Percentiles rank a stretch among this genome's conserved stretches.
Evolutionary conservation across 352 stramenopile genomes (phyloP).

Genomic region (Globisporangium emineosum): DNA sequence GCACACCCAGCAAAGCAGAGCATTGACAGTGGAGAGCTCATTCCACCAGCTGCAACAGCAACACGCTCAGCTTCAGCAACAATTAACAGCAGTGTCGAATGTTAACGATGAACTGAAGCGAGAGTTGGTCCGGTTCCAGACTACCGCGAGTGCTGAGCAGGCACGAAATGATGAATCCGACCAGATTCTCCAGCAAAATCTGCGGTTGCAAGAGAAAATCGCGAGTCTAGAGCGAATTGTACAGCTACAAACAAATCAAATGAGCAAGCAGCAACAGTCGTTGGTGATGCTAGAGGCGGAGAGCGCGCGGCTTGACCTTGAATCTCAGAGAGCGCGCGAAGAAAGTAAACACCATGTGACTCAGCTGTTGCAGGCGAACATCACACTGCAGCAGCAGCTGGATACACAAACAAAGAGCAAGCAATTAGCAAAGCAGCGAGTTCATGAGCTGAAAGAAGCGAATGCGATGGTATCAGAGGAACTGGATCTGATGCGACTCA

Average conservation of each 20-base stretch:
- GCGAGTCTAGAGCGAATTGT: conserved; percentile 17
- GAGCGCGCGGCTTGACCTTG: not conserved
- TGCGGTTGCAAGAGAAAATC: conserved; percentile 8
- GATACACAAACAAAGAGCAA: not conserved
- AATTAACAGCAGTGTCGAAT: not conserved
- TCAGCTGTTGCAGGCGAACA: conserved; percentile 32
- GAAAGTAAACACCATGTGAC: conserved; percentile 26
- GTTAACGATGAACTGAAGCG: not conserved
- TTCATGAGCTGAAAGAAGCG: conserved; percentile 15
- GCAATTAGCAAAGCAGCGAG: conserved; percentile 2
- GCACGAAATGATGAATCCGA: not conserved
- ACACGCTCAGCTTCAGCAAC: not conserved
- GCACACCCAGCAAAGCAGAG: not conserved
- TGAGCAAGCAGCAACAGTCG: conserved; percentile 29
- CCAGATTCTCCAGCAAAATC: conserved; percentile 14
- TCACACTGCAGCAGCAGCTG: conserved; percentile 26
- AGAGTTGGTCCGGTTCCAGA: not conserved
- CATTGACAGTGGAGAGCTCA: conserved; percentile 5
- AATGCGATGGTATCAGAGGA: conserved; percentile 9
- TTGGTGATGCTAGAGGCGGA: conserved; percentile 23
- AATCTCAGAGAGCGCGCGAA: conserved; percentile 13
- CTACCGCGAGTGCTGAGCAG: conserved; percentile 2
- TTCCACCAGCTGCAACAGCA: conserved; percentile 1
- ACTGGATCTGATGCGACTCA: conserved; percentile 12
- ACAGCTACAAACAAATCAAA: conserved; percentile 18